Conservation (phyloP, 805 yeast genomes). For the Ogataea pini region DNA sequence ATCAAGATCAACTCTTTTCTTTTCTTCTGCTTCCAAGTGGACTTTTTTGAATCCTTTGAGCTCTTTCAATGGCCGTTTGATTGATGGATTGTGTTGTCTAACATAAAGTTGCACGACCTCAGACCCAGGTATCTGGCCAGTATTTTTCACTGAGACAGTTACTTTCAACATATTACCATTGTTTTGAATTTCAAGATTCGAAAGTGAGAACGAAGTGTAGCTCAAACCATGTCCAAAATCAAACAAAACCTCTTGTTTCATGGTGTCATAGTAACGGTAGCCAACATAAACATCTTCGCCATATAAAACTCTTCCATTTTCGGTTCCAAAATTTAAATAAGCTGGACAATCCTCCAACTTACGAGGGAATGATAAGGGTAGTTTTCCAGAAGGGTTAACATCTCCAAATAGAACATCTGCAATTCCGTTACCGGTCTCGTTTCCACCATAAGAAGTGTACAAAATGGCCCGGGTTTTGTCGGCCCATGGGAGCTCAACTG, state of each 20-base stretch:
- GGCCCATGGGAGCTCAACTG: constrained; percentile 45
- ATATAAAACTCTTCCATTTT: constrained; percentile 40
- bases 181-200: constrained; percentile 34
- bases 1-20: constrained; percentile 37
- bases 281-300: constrained; percentile 50
- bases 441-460: constrained; percentile 43
- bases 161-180: constrained; percentile 21
- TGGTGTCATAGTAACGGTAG: constrained; percentile 44
- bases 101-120: constrained; percentile 59
- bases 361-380: constrained; percentile 42
- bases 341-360: constrained; percentile 38
- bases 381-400: constrained; percentile 44
- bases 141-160: constrained; percentile 44
- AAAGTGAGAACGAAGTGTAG: constrained; percentile 39
- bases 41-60: constrained; percentile 57
- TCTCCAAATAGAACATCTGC: constrained; percentile 48
- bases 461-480: constrained; percentile 33
- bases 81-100: constrained; percentile 30
- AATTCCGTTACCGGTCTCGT: constrained; percentile 43
- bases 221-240: constrained; percentile 49
- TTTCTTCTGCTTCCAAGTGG: constrained; percentile 43
- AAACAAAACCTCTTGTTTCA: constrained; percentile 37
- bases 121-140: constrained; percentile 47
- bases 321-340: constrained; percentile 38
- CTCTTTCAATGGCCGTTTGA: constrained; percentile 57